phyloP scores from a whole-genome alignment of 345 rosid species.

The Xanthoceras sorbifolium region DNA sequence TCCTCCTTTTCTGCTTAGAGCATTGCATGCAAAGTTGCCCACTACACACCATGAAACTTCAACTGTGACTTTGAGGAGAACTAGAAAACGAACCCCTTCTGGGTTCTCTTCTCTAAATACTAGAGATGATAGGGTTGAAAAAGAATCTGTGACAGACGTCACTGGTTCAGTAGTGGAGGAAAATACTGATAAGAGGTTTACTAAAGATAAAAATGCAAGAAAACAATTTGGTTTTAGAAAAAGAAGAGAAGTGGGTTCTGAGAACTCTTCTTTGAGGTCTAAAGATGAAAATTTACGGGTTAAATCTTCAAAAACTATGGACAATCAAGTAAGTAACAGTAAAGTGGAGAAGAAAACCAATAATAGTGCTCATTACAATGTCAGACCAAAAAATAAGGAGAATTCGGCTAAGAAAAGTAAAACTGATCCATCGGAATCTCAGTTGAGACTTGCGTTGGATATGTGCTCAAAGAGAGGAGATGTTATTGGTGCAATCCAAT shows the following conservation, averaged over 20 bases:
- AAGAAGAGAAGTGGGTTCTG: slow-evolving; percentile 26
- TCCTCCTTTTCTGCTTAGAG: slow-evolving; percentile 5
- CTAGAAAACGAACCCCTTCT: slow-evolving; percentile 28
- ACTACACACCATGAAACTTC: slow-evolving; percentile 27
- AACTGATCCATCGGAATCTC: slow-evolving; percentile 28
- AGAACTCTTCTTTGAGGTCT: slow-evolving; percentile 23
- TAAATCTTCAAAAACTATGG: slow-evolving; percentile 7
- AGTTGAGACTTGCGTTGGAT: slow-evolving; percentile 43
- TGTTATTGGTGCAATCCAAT: slow-evolving; percentile 50
- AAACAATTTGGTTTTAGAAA: slow-evolving; percentile 18
- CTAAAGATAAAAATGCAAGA: slow-evolving; percentile 14
- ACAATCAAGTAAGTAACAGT: slow-evolving; percentile 1
- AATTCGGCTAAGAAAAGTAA: slow-evolving; percentile 35
- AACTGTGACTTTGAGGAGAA: slow-evolving; percentile 11
- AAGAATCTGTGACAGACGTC: slow-evolving; percentile 23
- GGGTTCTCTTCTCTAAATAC: slow-evolving; percentile 28
- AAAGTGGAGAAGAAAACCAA: slow-evolving; percentile 16
- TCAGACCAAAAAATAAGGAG: slow-evolving; percentile 19
- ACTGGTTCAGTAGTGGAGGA: slow-evolving; percentile 34
- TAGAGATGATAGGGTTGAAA: slow-evolving; percentile 18
- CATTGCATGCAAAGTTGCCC: slow-evolving; percentile 33
- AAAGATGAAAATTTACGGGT: slow-evolving; percentile 13
- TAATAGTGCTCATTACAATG: slow-evolving; percentile 16
- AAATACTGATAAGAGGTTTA: slow-evolving; percentile 23
- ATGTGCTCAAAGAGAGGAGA: slow-evolving; percentile 67